These are phyloP conservation scores for Botrytis aclada DNA, from an alignment of 2,329 filamentous ascomycete species.

Conservation along the genomic window DNA sequence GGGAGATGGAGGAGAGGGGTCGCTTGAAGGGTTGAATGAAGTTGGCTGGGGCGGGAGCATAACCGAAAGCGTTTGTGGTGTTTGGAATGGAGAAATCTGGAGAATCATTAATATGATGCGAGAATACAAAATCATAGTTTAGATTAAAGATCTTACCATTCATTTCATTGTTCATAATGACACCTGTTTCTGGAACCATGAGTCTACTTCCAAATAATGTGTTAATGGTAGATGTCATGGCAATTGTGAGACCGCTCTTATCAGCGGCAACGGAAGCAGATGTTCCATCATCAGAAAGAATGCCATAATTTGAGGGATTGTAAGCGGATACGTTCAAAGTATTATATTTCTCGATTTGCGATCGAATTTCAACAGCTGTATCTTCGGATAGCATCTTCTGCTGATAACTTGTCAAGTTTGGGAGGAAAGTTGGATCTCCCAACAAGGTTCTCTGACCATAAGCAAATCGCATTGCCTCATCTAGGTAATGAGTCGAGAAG, in stretches of 20 bases:
- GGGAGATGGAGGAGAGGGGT: constrained; percentile 61
- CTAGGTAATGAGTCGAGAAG: constrained; percentile 61
- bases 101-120: neutral
- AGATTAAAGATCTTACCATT: constrained; percentile 50
- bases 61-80: constrained; percentile 63
- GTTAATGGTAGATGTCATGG: constrained; percentile 66
- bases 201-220: constrained; percentile 62
- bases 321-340: constrained; percentile 61
- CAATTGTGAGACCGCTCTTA: constrained; percentile 57
- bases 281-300: constrained; percentile 49
- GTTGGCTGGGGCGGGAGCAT: constrained; percentile 60
- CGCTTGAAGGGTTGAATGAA: constrained; percentile 63
- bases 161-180: constrained; percentile 66
- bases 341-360: constrained; percentile 54
- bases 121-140: constrained; percentile 14
- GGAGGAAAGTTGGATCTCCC: constrained; percentile 60
- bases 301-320: constrained; percentile 58
- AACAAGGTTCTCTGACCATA: constrained; percentile 61
- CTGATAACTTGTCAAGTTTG: constrained; percentile 58
- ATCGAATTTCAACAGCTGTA: constrained; percentile 52
- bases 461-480: constrained; percentile 65
- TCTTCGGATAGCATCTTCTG: constrained; percentile 48
- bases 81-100: constrained; percentile 65
- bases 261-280: constrained; percentile 55
- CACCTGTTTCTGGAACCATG: constrained; percentile 63